Conservation (phyloP, 257 asterid genomes). For the Thymus mandschuricus region DNA sequence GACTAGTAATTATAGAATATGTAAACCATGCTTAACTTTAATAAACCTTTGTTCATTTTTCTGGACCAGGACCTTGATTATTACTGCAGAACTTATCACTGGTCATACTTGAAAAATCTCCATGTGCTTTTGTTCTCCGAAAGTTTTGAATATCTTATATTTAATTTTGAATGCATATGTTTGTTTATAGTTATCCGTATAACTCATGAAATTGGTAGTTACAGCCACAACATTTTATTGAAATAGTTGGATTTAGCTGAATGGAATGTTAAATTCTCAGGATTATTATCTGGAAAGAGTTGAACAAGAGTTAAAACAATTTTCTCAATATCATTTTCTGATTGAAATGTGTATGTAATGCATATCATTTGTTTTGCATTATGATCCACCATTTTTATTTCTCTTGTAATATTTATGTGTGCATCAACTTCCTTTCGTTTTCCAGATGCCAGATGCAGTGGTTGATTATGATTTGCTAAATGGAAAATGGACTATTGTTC, state of each 20-base stretch:
- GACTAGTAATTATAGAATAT: background rate
- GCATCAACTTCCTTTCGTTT: conserved; percentile 13
- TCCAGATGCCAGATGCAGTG: conserved; percentile 97
- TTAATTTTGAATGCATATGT: background rate
- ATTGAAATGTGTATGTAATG: conserved; percentile 8
- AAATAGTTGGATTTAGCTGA: background rate
- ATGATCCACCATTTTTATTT: background rate
- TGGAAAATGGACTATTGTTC: conserved; percentile 80
- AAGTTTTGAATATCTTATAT: conserved; percentile 4
- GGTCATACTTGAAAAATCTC: conserved; percentile 10
- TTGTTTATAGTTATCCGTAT: background rate
- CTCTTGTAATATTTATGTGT: background rate
- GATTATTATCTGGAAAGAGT: background rate
- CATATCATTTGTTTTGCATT: conserved; percentile 13
- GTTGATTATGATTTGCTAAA: conserved; percentile 80
- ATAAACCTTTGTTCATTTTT: background rate
- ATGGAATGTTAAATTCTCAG: background rate
- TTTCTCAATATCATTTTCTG: background rate
- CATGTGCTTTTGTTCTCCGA: background rate
- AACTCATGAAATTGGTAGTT: background rate
- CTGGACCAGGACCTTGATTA: background rate
- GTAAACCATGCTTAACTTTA: background rate
- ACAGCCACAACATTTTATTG: background rate
- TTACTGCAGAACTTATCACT: background rate
- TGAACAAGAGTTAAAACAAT: background rate